A percentile compares a stretch with the other conserved stretches of the same genome.
Conservation (phyloP, 805 yeast genomes). For the Candida succiphila region DNA sequence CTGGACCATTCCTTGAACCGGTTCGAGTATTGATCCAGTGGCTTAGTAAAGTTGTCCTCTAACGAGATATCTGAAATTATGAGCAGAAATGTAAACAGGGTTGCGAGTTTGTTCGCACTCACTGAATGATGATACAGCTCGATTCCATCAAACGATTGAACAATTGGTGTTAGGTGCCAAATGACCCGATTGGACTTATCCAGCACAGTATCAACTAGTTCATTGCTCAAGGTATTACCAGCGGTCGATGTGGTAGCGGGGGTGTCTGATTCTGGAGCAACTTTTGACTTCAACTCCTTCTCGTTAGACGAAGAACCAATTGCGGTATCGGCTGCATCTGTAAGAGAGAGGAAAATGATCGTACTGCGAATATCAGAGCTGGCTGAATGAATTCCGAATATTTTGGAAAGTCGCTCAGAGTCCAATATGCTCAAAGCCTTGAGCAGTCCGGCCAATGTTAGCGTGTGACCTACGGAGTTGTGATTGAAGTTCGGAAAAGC, state of each 20-base stretch:
- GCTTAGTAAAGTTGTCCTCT: constrained; percentile 6
- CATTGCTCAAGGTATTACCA: background rate
- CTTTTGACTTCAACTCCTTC: constrained; percentile 4
- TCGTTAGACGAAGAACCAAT: too few relatives aligned
- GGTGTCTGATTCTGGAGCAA: too few relatives aligned
- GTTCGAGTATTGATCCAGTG: constrained; percentile 10
- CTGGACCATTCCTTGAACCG: constrained; percentile 27
- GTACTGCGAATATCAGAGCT: too few relatives aligned
- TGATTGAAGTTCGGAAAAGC: constrained; percentile 12
- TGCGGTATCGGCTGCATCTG: too few relatives aligned
- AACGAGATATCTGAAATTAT: constrained; percentile 27
- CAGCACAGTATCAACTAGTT: constrained; percentile 13
- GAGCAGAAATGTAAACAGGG: constrained; percentile 39
- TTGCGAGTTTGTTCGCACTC: constrained; percentile 29
- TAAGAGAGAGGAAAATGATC: too few relatives aligned
- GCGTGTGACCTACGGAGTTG: constrained; percentile 4
- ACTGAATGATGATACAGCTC: constrained; percentile 27
- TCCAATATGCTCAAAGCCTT: constrained; percentile 35
- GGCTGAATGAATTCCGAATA: too few relatives aligned
- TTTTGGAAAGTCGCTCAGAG: too few relatives aligned
- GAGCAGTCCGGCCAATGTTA: constrained; percentile 29
- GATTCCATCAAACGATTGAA: constrained; percentile 34
- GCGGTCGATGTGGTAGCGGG: background rate
- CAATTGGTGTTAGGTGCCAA: constrained; percentile 23
- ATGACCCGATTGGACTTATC: constrained; percentile 12